Percentiles rank a stretch among this genome's conserved stretches.
These are phyloP conservation scores for Atkinsonella hypoxylon DNA, from an alignment of 2,329 filamentous ascomycete genomes.

Conservation along the genomic window DNA sequence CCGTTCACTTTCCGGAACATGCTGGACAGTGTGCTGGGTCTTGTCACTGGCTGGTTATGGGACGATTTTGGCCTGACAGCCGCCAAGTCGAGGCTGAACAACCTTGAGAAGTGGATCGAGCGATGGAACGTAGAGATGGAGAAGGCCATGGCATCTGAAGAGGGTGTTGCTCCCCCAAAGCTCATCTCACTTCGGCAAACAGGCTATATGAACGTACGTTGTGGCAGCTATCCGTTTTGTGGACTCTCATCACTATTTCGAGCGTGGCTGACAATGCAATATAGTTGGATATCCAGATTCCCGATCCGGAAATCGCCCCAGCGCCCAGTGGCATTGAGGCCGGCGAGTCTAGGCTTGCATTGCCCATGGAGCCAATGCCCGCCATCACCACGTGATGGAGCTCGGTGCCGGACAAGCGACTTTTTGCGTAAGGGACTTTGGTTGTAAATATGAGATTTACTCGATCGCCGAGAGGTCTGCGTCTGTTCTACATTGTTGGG, in stretches of 20 bases:
- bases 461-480: too few relatives aligned
- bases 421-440: too few relatives aligned
- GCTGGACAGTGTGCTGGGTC: constrained; percentile 65
- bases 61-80: constrained; percentile 74
- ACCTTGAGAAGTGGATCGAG: constrained; percentile 71
- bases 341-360: constrained; percentile 22
- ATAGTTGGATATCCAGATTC: constrained; percentile 70
- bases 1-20: constrained; percentile 68
- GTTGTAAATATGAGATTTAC: too few relatives aligned
- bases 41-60: constrained; percentile 88
- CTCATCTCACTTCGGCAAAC: constrained; percentile 71
- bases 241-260: too few relatives aligned
- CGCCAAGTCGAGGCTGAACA: constrained; percentile 58
- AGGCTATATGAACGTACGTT: constrained; percentile 69
- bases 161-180: constrained; percentile 45
- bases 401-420: too few relatives aligned
- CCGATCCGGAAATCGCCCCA: constrained; percentile 59
- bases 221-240: neutral
- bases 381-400: constrained; percentile 13
- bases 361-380: constrained; percentile 21
- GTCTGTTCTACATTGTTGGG: too few relatives aligned
- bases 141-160: constrained; percentile 38
- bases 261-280: constrained; percentile 7
- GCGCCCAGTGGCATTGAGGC: constrained; percentile 32
- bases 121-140: constrained; percentile 71